Evolutionary conservation across 495 filamentous ascomycete genomes (phyloP), one percentile per base, ranked within the genome.

Genomic region (Pseudomonodictys pantanalensis): DNA sequence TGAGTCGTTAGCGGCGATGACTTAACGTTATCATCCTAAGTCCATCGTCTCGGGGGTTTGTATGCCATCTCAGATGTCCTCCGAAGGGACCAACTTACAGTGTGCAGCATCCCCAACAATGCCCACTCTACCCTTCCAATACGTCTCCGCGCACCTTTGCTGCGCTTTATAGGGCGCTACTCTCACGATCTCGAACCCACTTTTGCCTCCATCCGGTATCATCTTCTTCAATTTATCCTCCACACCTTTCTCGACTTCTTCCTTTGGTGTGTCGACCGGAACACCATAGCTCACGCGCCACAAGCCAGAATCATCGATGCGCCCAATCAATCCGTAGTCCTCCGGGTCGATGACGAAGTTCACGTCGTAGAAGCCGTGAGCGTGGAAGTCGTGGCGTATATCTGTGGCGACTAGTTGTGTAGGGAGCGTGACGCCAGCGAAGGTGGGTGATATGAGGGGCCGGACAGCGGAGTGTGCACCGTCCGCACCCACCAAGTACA

Each of bases 131-230:
- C 60, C 54, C 47, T 53, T 51, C 53, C 60, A 55, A 25, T 55
- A 45, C 30, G 8, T 48, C 22, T 56, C 50, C 20, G 32, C 58
- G 26, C 47, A 58, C 22, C 54, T 24, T 54, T 58, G 60, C 53
- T 58, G 53, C 28, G 54, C 60, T 23, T 46, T 58, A 50, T 58
- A 64, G 28, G 60, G 54, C 29, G 60, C 60, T 15, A 58, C 24
- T 22, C 53, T 44, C 38, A 39, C n/a, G 20, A 64, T 46, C 22
- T 58, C 35, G 43, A 57, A 64, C 7, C 32, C 26, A 2, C 7
- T 23, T n/a, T 58, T 41, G n/a, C 41, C 39, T 23, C 45, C 46
- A 25, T 46, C 47, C 12, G 60, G 60, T 26, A 64, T 9, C 47
- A 46, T 47, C 17, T 18, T 45, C 18, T 47, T 32, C 33, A 60